A percentile compares a stretch with the other conserved stretches of the same genome.
Conservation (phyloP, 2,329 filamentous ascomycete species). For the Fusarium concolor region DNA sequence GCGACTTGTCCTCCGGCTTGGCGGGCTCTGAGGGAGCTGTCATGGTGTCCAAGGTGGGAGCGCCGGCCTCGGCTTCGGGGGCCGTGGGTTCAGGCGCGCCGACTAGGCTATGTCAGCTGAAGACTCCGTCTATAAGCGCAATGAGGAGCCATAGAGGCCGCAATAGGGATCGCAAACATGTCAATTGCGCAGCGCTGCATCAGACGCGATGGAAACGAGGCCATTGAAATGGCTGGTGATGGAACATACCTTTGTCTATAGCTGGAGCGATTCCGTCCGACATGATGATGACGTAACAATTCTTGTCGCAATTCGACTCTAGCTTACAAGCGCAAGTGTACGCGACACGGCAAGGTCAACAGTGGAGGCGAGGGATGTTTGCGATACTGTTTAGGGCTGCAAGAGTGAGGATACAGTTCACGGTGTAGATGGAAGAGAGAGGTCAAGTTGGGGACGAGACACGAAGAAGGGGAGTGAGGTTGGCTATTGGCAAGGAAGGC, state of each 20-base stretch:
- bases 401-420: conserved; percentile 15
- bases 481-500: conserved; percentile 40
- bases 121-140: conserved; percentile 7
- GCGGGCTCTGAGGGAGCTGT: conserved; percentile 37
- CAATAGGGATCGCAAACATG: conserved; percentile 5
- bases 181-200: conserved; percentile 32
- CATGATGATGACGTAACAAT: conserved; percentile 52
- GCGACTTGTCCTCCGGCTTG: conserved; percentile 43
- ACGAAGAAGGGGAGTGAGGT: conserved; percentile 42
- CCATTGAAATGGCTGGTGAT: conserved; percentile 32
- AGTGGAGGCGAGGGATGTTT: conserved; percentile 14
- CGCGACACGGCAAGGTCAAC: conserved; percentile 15
- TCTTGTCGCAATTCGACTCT: conserved; percentile 35
- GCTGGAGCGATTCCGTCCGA: conserved; percentile 51
- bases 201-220: conserved; percentile 1
- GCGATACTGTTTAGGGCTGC: conserved; percentile 19
- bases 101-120: conserved; percentile 43
- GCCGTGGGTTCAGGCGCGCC: conserved; percentile 47
- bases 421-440: conserved; percentile 34
- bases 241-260: conserved; percentile 52
- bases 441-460: conserved; percentile 38
- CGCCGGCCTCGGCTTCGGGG: conserved; percentile 46
- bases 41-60: conserved; percentile 44
- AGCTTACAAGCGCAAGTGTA: conserved; percentile 28
- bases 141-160: not conserved